Base-by-base conservation (phyloP, 2,329 filamentous ascomycete species). In the Anthostomella pinea region DNA sequence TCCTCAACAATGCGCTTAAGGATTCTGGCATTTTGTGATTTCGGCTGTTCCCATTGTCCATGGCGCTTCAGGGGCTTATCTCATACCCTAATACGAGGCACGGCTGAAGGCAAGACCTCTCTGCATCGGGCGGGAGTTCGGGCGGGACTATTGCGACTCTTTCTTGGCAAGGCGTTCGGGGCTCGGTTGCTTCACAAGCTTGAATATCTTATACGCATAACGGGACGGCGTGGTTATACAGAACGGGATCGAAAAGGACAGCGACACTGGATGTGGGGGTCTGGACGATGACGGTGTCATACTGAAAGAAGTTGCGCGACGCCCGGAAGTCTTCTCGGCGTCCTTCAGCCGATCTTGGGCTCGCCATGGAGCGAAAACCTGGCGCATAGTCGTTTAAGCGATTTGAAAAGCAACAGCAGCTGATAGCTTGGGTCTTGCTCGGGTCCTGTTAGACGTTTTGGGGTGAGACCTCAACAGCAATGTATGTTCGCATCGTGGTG, bases 1-100 rank as follows among this genome's bases (percentile, higher is more conserved):
- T 98, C 57, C 70, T 98, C 52, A 95, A 97, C 66, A 98, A 98
- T 63, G 93, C 93, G 30, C 77, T 98, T 52, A 96, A 95, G 69
- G 93, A 98, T 65, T 97, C 93, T 15, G 93, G 93, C 52, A 97
- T 98, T 64, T 79, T 98, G 54, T 89, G 67, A 84, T 57, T 49
- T 46, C 41, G 35, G 38, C 32, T 50, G n/a, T 35, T 51, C 42
- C 29, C 35, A 25, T 9, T 35, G 22, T 41, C 29, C 27, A 41
- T 18, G 36, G 31, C 23, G 31, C 31, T 28, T 27, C 24, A 38
- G 25, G 30, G 21, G 13, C 27, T 19, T 23, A 28, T 37, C 18
- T 39, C 43, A 45, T 38, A 35, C 43, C 38, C 39, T 41, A 42
- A 38, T 37, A 33, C 39, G n/a, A n/a, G n/a, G n/a, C n/a, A n/a